Evolutionary conservation across 805 yeast species (phyloP), one percentile per base, ranked within the genome.

Genomic region (Debaryomyces tyrocola): DNA sequence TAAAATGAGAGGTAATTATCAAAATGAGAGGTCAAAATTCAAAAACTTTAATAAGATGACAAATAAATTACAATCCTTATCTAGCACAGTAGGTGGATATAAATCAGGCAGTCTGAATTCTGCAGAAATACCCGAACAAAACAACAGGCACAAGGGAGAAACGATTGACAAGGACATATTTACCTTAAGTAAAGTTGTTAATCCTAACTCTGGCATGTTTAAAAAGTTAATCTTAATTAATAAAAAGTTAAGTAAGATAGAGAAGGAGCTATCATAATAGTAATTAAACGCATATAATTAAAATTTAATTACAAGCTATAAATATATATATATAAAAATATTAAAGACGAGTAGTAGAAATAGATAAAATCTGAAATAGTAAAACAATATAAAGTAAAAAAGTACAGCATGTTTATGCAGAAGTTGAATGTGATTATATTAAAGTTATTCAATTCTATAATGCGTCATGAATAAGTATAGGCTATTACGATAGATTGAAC

Each of bases 171-270:
- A 37, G n/a, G 37, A 37, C 11, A 45, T 61, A 21, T 24, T 34
- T n/a, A 39, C 34, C 10, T 45, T 60, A 37, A 47, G 50, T 17
- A 54, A 52, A 39, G 24, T 64, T 0, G 51, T 58, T 7, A 59
- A 63, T 47, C 67, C 69, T 3, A 42, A 48, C 5, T 46, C 56
- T 11, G 73, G 73, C 6, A 39, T 67, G 5, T 51, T 44, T 33
- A 43, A 42, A 9, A 62, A 61, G 40, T 45, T 68, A 18, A 28
- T 39, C 10, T 40, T 47, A 24, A 52, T 66, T 11, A 67, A 67
- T 44, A 56, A 56, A 11, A 58, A 56, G 37, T 50, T 68, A 33
- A 33, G 40, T 4, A 40, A 48, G 20, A 33, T 63, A 8, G 59
- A 64, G 35, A 41, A 49, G 10, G 51, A 51, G 38, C 39, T 59